phyloP scores from a whole-genome alignment of 2,329 filamentous ascomycete genomes.

The Colletotrichum sp. region DNA sequence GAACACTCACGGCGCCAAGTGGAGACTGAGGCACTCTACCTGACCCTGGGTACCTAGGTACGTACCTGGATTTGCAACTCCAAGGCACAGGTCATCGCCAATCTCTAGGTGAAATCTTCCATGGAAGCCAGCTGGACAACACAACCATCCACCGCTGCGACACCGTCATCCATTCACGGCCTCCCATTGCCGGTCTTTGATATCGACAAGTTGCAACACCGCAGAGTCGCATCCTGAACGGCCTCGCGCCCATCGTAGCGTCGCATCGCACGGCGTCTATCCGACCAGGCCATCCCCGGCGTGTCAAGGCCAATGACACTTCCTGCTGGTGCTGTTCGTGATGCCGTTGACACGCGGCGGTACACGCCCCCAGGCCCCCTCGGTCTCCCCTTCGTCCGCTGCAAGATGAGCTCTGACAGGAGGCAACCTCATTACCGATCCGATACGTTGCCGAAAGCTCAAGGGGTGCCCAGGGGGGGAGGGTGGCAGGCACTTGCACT shows the following conservation, averaged over 20 bases:
- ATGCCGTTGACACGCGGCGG: background rate
- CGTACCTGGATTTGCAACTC: background rate
- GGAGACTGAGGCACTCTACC: background rate
- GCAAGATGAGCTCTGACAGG: constrained; percentile 2
- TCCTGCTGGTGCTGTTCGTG: background rate
- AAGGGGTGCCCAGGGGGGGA: background rate
- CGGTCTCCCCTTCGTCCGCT: background rate
- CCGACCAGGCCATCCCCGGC: background rate
- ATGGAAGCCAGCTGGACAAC: background rate
- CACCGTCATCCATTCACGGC: background rate
- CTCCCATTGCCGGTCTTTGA: background rate
- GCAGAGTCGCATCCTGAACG: constrained; percentile 4
- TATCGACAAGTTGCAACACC: constrained; percentile 1
- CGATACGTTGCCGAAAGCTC: background rate
- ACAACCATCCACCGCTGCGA: background rate
- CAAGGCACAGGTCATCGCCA: background rate
- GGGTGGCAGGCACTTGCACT: background rate
- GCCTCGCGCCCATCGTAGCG: background rate
- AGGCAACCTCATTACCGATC: background rate
- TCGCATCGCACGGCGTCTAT: background rate
- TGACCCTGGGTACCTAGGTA: background rate
- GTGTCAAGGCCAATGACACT: background rate
- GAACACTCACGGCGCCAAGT: background rate
- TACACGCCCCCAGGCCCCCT: background rate
- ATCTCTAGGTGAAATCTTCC: background rate